Evolutionary conservation across 129 eudicot species (phyloP).

Genomic region (Flaveria brownii): DNA sequence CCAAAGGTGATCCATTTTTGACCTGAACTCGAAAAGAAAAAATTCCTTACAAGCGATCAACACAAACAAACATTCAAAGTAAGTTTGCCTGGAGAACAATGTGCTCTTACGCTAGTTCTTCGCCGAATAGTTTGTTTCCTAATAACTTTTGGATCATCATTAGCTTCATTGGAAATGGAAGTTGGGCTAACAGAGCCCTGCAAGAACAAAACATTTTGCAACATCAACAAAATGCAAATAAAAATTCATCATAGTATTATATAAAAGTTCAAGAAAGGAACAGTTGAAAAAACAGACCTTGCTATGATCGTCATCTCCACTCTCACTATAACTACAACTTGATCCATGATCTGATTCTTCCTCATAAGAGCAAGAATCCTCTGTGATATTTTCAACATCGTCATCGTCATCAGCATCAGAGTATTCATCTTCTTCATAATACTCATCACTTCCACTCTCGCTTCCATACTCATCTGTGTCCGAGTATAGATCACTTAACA

Average conservation of each 20-base stretch:
- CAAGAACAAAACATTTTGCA: too few relatives aligned
- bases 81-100: too few relatives aligned
- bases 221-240: too few relatives aligned
- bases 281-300: constrained; percentile 45
- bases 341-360: constrained; percentile 60
- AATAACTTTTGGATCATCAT: too few relatives aligned
- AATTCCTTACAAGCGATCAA: not conserved
- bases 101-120: too few relatives aligned
- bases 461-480: constrained; percentile 85
- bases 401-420: constrained; percentile 45
- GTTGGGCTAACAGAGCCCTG: too few relatives aligned
- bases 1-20: constrained; percentile 72
- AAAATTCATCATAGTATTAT: not conserved
- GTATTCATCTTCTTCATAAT: constrained; percentile 58
- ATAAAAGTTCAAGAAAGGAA: not conserved
- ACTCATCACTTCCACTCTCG: constrained; percentile 73
- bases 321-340: constrained; percentile 47
- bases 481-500: constrained; percentile 61
- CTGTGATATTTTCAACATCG: constrained; percentile 42
- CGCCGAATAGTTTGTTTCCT: too few relatives aligned
- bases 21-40: constrained; percentile 40
- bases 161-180: too few relatives aligned
- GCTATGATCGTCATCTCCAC: constrained; percentile 47
- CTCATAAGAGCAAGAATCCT: constrained; percentile 44
- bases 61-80: not conserved